A percentile compares a stretch with the other conserved stretches of the same genome.
phyloP scores from a whole-genome alignment of 352 stramenopile genomes.

The Aphanomyces cochlioides region DNA sequence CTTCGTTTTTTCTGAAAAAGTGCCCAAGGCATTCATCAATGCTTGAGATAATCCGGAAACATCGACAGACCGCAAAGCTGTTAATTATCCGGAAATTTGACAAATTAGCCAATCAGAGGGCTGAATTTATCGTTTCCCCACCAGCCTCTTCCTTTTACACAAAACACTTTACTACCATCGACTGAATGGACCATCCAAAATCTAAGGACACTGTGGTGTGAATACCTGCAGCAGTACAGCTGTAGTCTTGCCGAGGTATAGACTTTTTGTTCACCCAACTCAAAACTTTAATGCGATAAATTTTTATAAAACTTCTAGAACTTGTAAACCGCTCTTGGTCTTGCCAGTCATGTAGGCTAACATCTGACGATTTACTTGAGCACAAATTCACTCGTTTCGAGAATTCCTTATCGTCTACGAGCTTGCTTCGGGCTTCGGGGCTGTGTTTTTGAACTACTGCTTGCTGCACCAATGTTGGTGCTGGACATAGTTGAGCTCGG shows the following conservation, averaged over 20 bases:
- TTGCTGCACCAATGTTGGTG: background rate
- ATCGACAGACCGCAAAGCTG: too few species aligned
- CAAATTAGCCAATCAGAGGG: too few species aligned
- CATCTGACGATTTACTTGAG: too few species aligned
- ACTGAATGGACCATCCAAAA: background rate
- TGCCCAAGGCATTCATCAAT: too few species aligned
- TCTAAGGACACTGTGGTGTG: too few species aligned
- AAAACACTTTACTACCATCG: too few species aligned
- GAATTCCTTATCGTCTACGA: conserved; percentile 1
- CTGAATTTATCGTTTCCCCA: too few species aligned
- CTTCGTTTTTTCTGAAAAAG: too few species aligned
- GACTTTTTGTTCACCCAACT: too few species aligned
- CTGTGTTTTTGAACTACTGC: background rate
- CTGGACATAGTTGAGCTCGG: background rate
- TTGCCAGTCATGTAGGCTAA: background rate
- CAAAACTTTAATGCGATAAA: background rate
- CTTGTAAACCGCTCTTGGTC: background rate
- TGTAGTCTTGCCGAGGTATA: background rate
- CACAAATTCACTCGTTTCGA: background rate
- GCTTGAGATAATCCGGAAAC: too few species aligned
- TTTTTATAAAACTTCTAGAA: background rate
- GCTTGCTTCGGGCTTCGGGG: conserved; percentile 11
- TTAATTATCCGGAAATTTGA: too few species aligned
- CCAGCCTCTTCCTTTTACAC: too few species aligned
- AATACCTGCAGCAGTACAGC: background rate